Evolutionary conservation across 202 grass and related monocot genomes (phyloP).

Genomic region (Hordeum pubiflorum): DNA sequence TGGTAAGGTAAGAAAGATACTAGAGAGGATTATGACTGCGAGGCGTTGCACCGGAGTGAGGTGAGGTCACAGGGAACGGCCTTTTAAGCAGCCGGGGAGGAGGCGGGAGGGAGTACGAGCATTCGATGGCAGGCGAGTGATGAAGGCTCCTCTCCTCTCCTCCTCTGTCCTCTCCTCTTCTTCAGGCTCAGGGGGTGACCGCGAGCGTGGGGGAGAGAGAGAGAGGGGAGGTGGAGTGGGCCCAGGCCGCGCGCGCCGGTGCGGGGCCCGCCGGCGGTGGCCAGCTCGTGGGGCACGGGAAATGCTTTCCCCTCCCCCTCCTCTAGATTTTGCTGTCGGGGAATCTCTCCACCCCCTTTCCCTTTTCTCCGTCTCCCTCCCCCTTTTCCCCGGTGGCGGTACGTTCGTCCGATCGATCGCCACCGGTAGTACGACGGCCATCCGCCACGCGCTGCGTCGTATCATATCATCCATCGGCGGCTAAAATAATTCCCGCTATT

Average conservation of each 20-base stretch:
- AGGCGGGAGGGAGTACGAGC: not conserved
- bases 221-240: not conserved
- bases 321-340: constrained; percentile 85
- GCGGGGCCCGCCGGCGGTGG: not conserved
- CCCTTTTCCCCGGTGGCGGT: not conserved
- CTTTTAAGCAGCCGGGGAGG: not conserved
- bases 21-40: not conserved
- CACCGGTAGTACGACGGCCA: not conserved
- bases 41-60: not conserved
- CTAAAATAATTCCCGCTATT: not conserved
- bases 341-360: constrained; percentile 42
- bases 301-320: constrained; percentile 14
- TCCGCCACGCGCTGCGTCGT: not conserved
- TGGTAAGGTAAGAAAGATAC: not conserved
- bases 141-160: not conserved
- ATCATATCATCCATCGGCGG: no score
- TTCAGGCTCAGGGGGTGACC: not conserved
- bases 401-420: not conserved
- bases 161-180: not conserved
- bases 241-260: not conserved
- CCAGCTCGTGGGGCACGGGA: constrained; percentile 34
- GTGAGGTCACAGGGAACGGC: not conserved
- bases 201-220: not conserved
- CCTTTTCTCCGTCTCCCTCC: not conserved
- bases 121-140: not conserved